Base-by-base conservation (phyloP, 2,329 filamentous ascomycete genomes). In the Ophiognomonia clavigignenti-juglandacearum region DNA sequence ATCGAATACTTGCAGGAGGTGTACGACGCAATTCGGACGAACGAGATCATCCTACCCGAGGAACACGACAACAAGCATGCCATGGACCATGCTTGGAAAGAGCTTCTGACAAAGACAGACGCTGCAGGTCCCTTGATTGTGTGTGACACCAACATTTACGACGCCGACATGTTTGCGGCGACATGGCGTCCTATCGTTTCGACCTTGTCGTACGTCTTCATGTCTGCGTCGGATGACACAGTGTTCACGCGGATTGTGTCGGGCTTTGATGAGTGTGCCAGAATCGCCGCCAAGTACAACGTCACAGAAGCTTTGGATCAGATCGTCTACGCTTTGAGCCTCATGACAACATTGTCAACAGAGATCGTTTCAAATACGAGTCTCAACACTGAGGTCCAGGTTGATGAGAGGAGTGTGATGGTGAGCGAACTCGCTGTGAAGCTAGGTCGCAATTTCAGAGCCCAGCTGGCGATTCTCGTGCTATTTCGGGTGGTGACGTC, bases 21-120 rank as follows among this genome's bases (percentile, higher is more conserved):
- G 46, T 98, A 85, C 60, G 83, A 96, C 57, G 89, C 89, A 1
- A 98, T 98, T 70, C 89, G 86, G 62, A 82, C 82, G 16, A 88
- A 93, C 55, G 93, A 98, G 66, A 98, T 98, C 53, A 96, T 98
- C 54, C 71, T 98, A 19, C 93, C 93, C 0, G 93, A 97, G 55
- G 93, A 98, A 66, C 93, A 97, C 63, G 91, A 96, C 61, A 96
- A 96, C 64, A 87, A 92, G 63, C 86, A 96, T 68, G 91, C 90
- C 1, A 97, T 97, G 61, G 92, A 97, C 63, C 93, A 95, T 66
- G 92, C 93, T 2, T 98, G 93, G 93, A 92, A 92, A 63, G 93
- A 98, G 64, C 71, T 98, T 10, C 71, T 97, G 34, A 70, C 90
- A 54, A 97, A 97, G 69, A 85, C 90, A 0, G 83, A 87, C 54